A percentile compares a stretch with the other conserved stretches of the same genome.
phyloP scores from a whole-genome alignment of 352 stramenopile species.

The Phytophthora podocarpi region DNA sequence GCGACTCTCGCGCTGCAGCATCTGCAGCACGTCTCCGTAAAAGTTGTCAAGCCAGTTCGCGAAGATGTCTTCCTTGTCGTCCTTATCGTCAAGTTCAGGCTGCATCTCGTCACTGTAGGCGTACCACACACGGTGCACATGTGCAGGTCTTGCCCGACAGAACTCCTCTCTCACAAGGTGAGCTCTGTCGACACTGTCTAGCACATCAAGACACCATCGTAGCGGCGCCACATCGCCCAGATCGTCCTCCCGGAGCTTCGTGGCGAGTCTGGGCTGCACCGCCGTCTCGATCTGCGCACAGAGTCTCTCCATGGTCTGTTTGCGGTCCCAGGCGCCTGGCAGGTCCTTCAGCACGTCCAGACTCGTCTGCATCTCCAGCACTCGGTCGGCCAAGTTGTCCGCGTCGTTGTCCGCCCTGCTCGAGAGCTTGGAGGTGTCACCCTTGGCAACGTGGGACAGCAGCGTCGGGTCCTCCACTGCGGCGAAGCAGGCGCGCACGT shows the following conservation, averaged over 20 bases:
- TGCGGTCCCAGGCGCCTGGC: constrained; percentile 59
- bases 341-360: constrained; percentile 67
- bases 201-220: constrained; percentile 55
- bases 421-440: constrained; percentile 1
- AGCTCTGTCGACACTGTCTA: constrained; percentile 51
- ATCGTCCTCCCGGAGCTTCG: constrained; percentile 44
- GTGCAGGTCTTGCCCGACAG: constrained; percentile 45
- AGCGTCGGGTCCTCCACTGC: constrained; percentile 48
- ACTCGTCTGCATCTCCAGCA: constrained; percentile 69
- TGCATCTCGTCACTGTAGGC: constrained; percentile 39
- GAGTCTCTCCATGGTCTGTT: constrained; percentile 56
- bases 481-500: constrained; percentile 58
- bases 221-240: constrained; percentile 47
- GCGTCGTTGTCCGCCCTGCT: constrained; percentile 1
- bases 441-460: constrained; percentile 17
- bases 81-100: constrained; percentile 4
- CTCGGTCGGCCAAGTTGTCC: constrained; percentile 46
- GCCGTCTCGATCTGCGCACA: constrained; percentile 59
- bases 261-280: constrained; percentile 51
- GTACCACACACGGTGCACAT: constrained; percentile 66
- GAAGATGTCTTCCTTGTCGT: constrained; percentile 27
- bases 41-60: constrained; percentile 58
- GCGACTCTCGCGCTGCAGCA: constrained; percentile 61
- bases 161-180: constrained; percentile 55
- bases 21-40: constrained; percentile 54